Base-by-base conservation (phyloP, 2,329 filamentous ascomycete genomes). In the Monosporascus sp. region DNA sequence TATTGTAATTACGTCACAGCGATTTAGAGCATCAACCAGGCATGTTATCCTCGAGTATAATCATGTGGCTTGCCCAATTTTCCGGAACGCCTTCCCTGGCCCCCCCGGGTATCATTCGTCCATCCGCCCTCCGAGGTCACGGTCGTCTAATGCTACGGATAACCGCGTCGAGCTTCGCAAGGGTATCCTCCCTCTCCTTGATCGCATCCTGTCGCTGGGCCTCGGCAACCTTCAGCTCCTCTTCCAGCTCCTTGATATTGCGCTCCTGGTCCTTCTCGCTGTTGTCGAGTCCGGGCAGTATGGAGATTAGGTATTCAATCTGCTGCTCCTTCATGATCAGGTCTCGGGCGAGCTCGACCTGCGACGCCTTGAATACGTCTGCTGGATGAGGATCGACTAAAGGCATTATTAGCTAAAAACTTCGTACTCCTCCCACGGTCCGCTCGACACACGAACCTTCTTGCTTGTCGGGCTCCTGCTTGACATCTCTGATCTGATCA, bases 301-400 rank as follows among this genome's bases (percentile, higher is more conserved):
- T 82, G 17, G 84, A 87, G 53, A 93, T 88, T 47, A 94, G 73
- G 45, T 82, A 77, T 68, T 94, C 89, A 56, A 94, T 90, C 72
- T 93, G 88, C 72, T 92, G 88, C 63, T 91, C 87, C 64, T 92
- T 90, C 53, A 88, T 69, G 53, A 93, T 85, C 25, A 94, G 75
- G 66, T 93, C 89, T 56, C 82, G 81, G 38, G 88, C 87, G 50
- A 94, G 76, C 68, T 93, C 89, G 55, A 83, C 76, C 65, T 90
- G 80, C 47, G 85, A 82, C 3, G 81, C 79, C 52, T 80, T 77
- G 70, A 90, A 89, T 49, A 83, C 81, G 43, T 87, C 83, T 9
- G 79, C 70, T 1, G 82, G 75, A 25, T 87, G 75, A 3, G 85
- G 79, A 22, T 85, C 80, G 20, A 87, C 83, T 83, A 57, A 37